phyloP scores from a whole-genome alignment of 2,329 filamentous ascomycete genomes.

The Pyrenophora seminiperda region DNA sequence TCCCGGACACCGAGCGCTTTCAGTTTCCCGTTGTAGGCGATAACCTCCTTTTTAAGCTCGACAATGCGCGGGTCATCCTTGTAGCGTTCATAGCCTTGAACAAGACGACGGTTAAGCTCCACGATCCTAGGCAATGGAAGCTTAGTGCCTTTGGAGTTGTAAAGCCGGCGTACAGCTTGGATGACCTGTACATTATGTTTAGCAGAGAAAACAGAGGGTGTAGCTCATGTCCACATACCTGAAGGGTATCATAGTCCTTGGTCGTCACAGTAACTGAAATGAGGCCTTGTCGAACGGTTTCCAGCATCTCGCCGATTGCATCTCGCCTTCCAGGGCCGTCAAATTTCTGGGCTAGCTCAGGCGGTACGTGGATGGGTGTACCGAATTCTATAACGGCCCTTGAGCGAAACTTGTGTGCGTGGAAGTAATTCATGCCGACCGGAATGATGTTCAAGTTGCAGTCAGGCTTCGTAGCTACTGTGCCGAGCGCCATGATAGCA shows the following conservation, averaged over 20 bases:
- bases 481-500: conserved; percentile 95
- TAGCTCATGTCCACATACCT: conserved; percentile 59
- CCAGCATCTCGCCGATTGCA: conserved; percentile 82
- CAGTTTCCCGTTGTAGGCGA: conserved; percentile 84
- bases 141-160: conserved; percentile 93
- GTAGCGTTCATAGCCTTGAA: conserved; percentile 89
- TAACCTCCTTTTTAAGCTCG: conserved; percentile 73
- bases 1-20: conserved; percentile 86
- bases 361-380: conserved; percentile 81
- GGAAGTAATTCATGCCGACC: conserved; percentile 99
- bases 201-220: conserved; percentile 19
- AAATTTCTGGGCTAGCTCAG: conserved; percentile 83
- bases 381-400: conserved; percentile 96
- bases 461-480: conserved; percentile 81
- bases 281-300: conserved; percentile 83
- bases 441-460: conserved; percentile 94
- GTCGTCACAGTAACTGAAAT: conserved; percentile 88
- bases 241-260: conserved; percentile 93
- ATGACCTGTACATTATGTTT: conserved; percentile 65
- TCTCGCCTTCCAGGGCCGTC: conserved; percentile 73
- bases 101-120: conserved; percentile 88
- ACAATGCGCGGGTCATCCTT: conserved; percentile 88
- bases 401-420: conserved; percentile 97
- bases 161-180: conserved; percentile 88
- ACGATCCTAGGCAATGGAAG: conserved; percentile 89